A percentile compares a stretch with the other conserved stretches of the same genome.
Conservation (phyloP, 148 eudicot genomes). For the Cornus controversa region DNA sequence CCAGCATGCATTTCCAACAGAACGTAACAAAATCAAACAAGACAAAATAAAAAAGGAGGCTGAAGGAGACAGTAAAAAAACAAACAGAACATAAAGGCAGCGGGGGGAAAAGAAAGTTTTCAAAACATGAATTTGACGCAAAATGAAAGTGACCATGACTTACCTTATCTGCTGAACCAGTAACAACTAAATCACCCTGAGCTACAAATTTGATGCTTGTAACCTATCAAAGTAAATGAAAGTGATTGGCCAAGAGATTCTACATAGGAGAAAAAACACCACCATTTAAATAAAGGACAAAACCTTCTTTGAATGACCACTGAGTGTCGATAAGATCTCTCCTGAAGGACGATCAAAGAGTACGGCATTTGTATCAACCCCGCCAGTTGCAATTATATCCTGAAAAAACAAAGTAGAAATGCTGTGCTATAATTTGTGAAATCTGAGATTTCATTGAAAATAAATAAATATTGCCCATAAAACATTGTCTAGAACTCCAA, state of each 20-base stretch:
- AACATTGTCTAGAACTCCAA: no score
- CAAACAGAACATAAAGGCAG: not conserved
- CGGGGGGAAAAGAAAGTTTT: not conserved
- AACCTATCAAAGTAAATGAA: conserved; percentile 45
- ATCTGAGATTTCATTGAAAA: not conserved
- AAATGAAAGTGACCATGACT: not conserved
- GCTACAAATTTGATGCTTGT: conserved; percentile 73
- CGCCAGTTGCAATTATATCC: conserved; percentile 91
- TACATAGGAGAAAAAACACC: conserved; percentile 8
- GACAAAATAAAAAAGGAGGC: not conserved
- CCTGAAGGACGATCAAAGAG: conserved; percentile 80
- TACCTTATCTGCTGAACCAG: conserved; percentile 95
- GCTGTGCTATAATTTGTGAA: not conserved
- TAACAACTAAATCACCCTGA: conserved; percentile 67
- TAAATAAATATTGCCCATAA: not conserved
- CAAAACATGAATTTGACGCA: not conserved
- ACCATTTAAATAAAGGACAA: not conserved
- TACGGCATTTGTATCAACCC: conserved; percentile 79
- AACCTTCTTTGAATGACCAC: conserved; percentile 98
- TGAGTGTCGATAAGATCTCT: conserved; percentile 80
- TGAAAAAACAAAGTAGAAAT: conserved; percentile 22
- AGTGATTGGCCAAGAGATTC: not conserved
- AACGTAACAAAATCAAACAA: not conserved
- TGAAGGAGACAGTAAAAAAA: not conserved
- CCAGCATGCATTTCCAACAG: not conserved